A percentile compares a stretch with the other conserved stretches of the same genome.
Evolutionary conservation across 768 basidiomycete genomes (phyloP).

Genomic region (Phaeotremella skinneri): DNA sequence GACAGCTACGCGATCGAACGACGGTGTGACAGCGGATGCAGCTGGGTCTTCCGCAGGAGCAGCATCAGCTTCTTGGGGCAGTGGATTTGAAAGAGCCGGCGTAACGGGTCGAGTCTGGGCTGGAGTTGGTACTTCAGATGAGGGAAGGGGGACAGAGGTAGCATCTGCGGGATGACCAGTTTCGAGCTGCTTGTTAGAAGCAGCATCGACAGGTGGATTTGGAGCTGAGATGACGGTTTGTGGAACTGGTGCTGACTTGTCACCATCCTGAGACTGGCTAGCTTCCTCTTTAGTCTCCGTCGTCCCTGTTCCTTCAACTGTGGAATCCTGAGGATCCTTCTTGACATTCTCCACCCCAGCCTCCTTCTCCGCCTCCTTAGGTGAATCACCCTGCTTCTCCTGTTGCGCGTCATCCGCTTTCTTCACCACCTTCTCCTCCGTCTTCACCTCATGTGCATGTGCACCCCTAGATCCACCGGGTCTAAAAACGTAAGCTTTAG

Average conservation of each 20-base stretch:
- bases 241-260: neutral
- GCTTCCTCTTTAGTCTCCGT: neutral
- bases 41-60: neutral
- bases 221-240: neutral
- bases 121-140: constrained; percentile 28
- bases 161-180: neutral
- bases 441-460: neutral
- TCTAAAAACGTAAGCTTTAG: constrained; percentile 37
- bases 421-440: constrained; percentile 9
- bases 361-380: neutral
- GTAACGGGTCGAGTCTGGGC: constrained; percentile 22
- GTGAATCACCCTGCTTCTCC: constrained; percentile 6
- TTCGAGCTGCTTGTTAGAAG: constrained; percentile 5
- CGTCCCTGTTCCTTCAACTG: constrained; percentile 5
- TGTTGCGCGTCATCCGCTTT: constrained; percentile 1
- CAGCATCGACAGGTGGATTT: neutral
- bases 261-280: neutral
- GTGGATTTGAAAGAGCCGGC: constrained; percentile 12
- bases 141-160: constrained; percentile 36
- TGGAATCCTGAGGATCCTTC: neutral
- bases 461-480: constrained; percentile 15
- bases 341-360: neutral
- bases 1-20: constrained; percentile 37
- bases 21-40: constrained; percentile 21
- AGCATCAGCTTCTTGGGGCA: constrained; percentile 3